Evolutionary conservation across 805 yeast species (phyloP).

Genomic region (Monosporozyma aquatica): DNA sequence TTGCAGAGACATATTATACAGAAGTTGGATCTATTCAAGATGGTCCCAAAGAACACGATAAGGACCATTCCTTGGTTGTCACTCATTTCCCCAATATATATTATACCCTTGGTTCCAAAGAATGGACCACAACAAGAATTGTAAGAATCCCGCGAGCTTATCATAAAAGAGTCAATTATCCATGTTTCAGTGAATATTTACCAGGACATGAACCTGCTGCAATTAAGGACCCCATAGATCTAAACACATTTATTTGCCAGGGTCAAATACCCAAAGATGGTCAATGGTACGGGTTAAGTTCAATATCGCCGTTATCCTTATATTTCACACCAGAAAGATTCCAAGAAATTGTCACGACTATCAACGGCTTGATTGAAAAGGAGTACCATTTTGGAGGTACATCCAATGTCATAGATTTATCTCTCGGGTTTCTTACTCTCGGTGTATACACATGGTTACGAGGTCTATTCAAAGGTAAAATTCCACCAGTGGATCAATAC

Average conservation of each 20-base stretch:
- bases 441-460: conserved; percentile 36
- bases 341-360: conserved; percentile 30
- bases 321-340: conserved; percentile 35
- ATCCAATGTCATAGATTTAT: conserved; percentile 34
- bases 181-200: conserved; percentile 43
- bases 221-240: conserved; percentile 18
- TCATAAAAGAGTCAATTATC: conserved; percentile 32
- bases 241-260: conserved; percentile 26
- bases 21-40: conserved; percentile 7
- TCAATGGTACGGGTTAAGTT: conserved; percentile 43
- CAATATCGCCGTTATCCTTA: conserved; percentile 41
- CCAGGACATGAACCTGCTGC: conserved; percentile 67
- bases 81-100: conserved; percentile 63
- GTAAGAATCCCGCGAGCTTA: conserved; percentile 55
- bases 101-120: conserved; percentile 26
- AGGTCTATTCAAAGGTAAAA: no score
- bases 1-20: conserved; percentile 31
- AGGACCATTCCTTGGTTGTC: conserved; percentile 36
- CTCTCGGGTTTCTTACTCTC: conserved; percentile 33
- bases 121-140: conserved; percentile 39
- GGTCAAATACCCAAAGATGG: conserved; percentile 34
- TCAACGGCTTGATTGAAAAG: conserved; percentile 36
- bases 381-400: conserved; percentile 35
- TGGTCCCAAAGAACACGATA: conserved; percentile 19
- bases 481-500: conserved; percentile 35